These are phyloP conservation scores for Pogostemon cablin DNA, from an alignment of 257 asterid species.

Conservation along the genomic window DNA sequence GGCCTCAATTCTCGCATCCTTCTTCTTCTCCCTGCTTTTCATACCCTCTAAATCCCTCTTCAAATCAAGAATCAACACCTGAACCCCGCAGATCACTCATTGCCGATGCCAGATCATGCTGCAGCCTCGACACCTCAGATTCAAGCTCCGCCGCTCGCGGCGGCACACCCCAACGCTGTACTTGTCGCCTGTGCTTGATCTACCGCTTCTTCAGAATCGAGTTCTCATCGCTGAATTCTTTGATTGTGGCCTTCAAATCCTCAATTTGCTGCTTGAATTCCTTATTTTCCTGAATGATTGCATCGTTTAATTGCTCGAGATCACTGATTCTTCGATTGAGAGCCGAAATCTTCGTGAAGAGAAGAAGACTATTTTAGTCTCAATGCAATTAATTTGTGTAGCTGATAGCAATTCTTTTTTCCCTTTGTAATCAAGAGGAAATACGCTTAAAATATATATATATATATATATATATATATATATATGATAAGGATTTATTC, in stretches of 20 bases:
- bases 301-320: slow-evolving; percentile 55
- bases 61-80: slow-evolving; percentile 39
- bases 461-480: too few relatives aligned
- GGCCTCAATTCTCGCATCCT: too few relatives aligned
- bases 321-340: slow-evolving; percentile 42
- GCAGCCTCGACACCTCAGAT: slow-evolving; percentile 57
- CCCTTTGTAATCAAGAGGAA: too few relatives aligned
- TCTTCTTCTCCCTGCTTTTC: too few relatives aligned
- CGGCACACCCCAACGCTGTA: slow-evolving; percentile 50
- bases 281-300: slow-evolving; percentile 47
- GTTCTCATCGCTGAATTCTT: slow-evolving; percentile 40
- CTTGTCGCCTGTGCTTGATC: slow-evolving; percentile 44
- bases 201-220: slow-evolving; percentile 37
- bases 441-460: too few relatives aligned
- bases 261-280: slow-evolving; percentile 42
- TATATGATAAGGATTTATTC: too few relatives aligned
- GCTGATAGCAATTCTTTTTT: too few relatives aligned
- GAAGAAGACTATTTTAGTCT: too few relatives aligned
- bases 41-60: background rate
- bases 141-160: slow-evolving; percentile 70
- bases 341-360: slow-evolving; percentile 33
- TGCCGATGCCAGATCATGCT: slow-evolving; percentile 47
- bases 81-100: slow-evolving; percentile 55
- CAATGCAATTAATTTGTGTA: too few relatives aligned
- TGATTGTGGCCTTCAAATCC: slow-evolving; percentile 47